Evolutionary conservation across 2,329 filamentous ascomycete species (phyloP), one percentile per base, ranked within the genome.

Genomic region (Nemania sp.): DNA sequence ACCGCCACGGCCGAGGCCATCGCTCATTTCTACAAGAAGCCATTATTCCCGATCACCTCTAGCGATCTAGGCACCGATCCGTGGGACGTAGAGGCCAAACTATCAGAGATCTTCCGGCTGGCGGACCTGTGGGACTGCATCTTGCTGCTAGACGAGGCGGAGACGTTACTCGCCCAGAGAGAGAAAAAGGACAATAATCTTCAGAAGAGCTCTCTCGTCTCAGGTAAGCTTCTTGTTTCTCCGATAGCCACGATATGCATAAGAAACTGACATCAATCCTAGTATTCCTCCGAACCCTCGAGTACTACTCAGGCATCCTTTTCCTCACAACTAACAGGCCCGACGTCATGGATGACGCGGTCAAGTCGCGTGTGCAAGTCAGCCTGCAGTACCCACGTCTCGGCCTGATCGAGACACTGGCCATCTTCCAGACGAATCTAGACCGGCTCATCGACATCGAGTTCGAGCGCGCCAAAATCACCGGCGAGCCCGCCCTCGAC

Each of bases 171-270:
- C 3, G 64, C 70, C 2, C 68, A 72, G 43, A 65, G 70, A 62
- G 63, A 71, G 45, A 71, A 64, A 52, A 71, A 69, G 38, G 66
- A 69, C 43, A 73, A 70, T 20, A 74, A 74, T 45, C 62, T 74
- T 18, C 41, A 70, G 35, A 71, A 77, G 35, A 80, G 80, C 29
- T 73, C 70, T 43, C 68, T 80, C 18, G 77, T 80, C 2, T 75
- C 77, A 49, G 75, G 73, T 74, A 61, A 54, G 15, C 26, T 11
- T 11, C 35, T 0, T 2, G 10, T 7, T 15, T 10, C 22, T 22
- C 32, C 13, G 5, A 20, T 22, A 4, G 18, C 11, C 18, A 7
- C 11, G n/a, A 22, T 8, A 55, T 1, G 11, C 10, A 22, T n/a
- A 24, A 26, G 38, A 15, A 13, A 41, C 62, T 64, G 13, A 66